Evolutionary conservation across 352 stramenopile genomes (phyloP), one percentile per base, ranked within the genome.

Genomic region (Phytophthora cryptogea): DNA sequence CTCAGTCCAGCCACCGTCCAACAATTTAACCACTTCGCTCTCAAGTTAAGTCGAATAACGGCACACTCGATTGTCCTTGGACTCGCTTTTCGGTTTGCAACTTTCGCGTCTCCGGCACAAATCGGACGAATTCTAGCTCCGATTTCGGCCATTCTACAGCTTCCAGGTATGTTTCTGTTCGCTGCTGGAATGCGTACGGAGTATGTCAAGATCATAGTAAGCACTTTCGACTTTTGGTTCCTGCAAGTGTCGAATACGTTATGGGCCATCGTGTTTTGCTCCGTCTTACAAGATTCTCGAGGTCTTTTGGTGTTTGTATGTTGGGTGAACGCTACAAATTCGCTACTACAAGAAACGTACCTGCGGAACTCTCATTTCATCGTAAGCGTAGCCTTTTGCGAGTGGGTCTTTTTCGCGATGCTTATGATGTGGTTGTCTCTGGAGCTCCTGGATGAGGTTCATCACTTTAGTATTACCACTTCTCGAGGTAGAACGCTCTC

Each of bases 201-300:
- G 26, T 61, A 54, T n/a, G 42, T 44, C 13, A 60, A 48, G 33
- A 17, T 60, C n/a, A 43, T 60, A 8, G 1, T 53, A 7, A n/a
- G 14, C 5, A 60, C 53, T 4, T 53, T 60, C 35, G 53, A 60
- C 10, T 54, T 61, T 23, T 61, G 54, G 32, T 54, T 61, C 16
- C 6, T 54, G 23, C 23, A 47, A 53, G 33, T 28, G 2, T 8
- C 43, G 7, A 61, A 54, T 10, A 61, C 54, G 2, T 8, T 61
- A 6, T 61, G 42, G 41, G 33, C 32, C 1, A 43, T 53, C 13
- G 16, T 8, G n/a, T 31, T 60, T 11, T 32, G 53, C 26, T 7
- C 16, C 13, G 53, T 48, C 10, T 27, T 53, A 43, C 8, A 40
- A 13, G 42, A 60, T 17, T 9, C 40, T 7, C 53, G 53, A 4